Conservation (phyloP, 192 early-diverging fungal genomes). For the Backusella liffmaniae region DNA sequence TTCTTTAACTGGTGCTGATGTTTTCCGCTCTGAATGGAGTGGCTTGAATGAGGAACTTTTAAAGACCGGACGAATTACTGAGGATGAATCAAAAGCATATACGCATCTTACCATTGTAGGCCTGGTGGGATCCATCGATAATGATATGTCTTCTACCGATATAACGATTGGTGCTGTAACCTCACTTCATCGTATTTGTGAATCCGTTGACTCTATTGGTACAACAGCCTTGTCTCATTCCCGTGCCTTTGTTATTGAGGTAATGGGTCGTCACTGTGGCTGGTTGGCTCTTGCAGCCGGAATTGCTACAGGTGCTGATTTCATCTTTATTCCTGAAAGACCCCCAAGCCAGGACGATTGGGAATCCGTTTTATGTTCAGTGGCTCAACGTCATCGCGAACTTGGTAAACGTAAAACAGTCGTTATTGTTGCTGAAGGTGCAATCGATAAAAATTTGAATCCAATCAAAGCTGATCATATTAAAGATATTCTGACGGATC, state of each 20-base stretch:
- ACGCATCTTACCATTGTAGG: slow-evolving; percentile 90
- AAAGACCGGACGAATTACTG: slow-evolving; percentile 45
- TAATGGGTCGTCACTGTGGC: slow-evolving; percentile 97
- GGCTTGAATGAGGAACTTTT: slow-evolving; percentile 76
- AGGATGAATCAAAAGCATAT: slow-evolving; percentile 58
- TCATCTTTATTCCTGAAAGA: slow-evolving; percentile 93
- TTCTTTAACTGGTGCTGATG: slow-evolving; percentile 92
- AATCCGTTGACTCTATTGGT: slow-evolving; percentile 87
- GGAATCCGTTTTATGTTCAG: slow-evolving; percentile 84
- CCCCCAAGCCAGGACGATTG: slow-evolving; percentile 86
- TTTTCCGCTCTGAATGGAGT: slow-evolving; percentile 89
- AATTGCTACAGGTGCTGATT: slow-evolving; percentile 88
- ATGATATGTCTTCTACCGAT: slow-evolving; percentile 88
- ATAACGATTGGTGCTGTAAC: slow-evolving; percentile 96
- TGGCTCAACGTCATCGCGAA: slow-evolving; percentile 61
- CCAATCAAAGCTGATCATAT: slow-evolving; percentile 87
- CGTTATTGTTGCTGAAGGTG: slow-evolving; percentile 94
- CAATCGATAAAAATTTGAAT: slow-evolving; percentile 83
- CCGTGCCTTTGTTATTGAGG: slow-evolving; percentile 96
- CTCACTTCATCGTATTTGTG: slow-evolving; percentile 93
- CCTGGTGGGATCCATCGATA: slow-evolving; percentile 96
- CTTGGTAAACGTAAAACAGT: slow-evolving; percentile 87
- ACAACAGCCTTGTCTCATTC: slow-evolving; percentile 93
- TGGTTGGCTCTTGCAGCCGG: slow-evolving; percentile 88
- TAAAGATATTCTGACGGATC: slow-evolving; percentile 73